Conservation (phyloP, 192 early-diverging fungal genomes). For the Coemansia sp. region DNA sequence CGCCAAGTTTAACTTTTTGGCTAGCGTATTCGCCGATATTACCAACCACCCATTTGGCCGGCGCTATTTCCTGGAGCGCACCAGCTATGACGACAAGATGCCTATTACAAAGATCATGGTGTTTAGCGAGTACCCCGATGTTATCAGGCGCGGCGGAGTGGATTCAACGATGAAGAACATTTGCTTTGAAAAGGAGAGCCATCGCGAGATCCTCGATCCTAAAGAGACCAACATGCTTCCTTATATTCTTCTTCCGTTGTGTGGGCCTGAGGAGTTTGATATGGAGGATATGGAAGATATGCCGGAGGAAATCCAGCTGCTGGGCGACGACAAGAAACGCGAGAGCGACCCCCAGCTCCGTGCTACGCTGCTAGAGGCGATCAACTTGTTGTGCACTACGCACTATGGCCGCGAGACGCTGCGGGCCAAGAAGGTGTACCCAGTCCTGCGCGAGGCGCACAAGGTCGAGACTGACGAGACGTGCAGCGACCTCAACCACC, state of each 20-base stretch:
- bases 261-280: conserved; percentile 90
- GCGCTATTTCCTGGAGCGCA: conserved; percentile 66
- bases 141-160: conserved; percentile 90
- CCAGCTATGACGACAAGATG: conserved; percentile 64
- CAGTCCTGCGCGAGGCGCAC: conserved; percentile 84
- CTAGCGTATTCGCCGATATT: conserved; percentile 91
- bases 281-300: conserved; percentile 92
- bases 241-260: conserved; percentile 83
- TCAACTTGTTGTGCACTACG: conserved; percentile 79
- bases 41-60: conserved; percentile 71
- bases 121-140: conserved; percentile 78
- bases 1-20: conserved; percentile 83
- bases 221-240: conserved; percentile 79
- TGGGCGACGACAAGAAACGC: conserved; percentile 80
- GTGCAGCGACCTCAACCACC: conserved; percentile 70
- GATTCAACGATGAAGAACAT: conserved; percentile 88
- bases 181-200: conserved; percentile 75
- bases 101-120: conserved; percentile 84
- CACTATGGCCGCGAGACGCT: conserved; percentile 76
- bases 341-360: conserved; percentile 78
- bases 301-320: conserved; percentile 89
- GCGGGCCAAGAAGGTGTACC: conserved; percentile 81
- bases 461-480: conserved; percentile 70
- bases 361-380: conserved; percentile 72
- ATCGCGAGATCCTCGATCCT: conserved; percentile 67